Evolutionary conservation across 441 rosid genomes (phyloP).

Genomic region (Gossypium schwendimanii): DNA sequence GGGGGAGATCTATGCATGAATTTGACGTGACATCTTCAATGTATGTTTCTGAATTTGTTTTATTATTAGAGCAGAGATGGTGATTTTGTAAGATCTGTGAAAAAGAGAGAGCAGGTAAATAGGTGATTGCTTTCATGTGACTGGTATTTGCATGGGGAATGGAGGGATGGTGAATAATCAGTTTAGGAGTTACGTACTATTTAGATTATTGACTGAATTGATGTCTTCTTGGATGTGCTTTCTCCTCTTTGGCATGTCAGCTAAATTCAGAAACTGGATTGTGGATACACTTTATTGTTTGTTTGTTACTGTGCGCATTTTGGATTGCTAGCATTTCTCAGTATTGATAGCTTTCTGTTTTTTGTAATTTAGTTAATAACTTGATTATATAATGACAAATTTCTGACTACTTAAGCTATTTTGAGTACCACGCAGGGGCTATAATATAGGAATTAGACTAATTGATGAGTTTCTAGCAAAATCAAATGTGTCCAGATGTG

Average conservation of each 20-base stretch:
- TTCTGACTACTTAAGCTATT: not conserved
- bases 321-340: not conserved
- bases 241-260: not conserved
- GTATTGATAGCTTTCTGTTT: not conserved
- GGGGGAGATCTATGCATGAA: not conserved
- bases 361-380: conserved; percentile 14
- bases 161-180: not conserved
- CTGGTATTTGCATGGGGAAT: not conserved
- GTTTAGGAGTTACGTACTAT: not conserved
- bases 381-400: not conserved
- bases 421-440: conserved; percentile 55
- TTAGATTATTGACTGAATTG: not conserved
- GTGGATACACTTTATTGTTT: not conserved
- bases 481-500: conserved; percentile 79
- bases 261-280: not conserved
- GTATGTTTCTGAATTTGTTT: not conserved
- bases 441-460: conserved; percentile 80
- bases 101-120: not conserved
- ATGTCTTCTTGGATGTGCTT: not conserved
- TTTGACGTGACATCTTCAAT: not conserved
- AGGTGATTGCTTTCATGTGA: not conserved
- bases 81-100: not conserved
- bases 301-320: not conserved
- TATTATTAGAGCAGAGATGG: not conserved
- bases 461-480: conserved; percentile 88